Percentiles rank a stretch among this genome's conserved stretches.
These are phyloP conservation scores for Leptographium flavum DNA, from an alignment of 2,329 filamentous ascomycete genomes.

Conservation along the genomic window DNA sequence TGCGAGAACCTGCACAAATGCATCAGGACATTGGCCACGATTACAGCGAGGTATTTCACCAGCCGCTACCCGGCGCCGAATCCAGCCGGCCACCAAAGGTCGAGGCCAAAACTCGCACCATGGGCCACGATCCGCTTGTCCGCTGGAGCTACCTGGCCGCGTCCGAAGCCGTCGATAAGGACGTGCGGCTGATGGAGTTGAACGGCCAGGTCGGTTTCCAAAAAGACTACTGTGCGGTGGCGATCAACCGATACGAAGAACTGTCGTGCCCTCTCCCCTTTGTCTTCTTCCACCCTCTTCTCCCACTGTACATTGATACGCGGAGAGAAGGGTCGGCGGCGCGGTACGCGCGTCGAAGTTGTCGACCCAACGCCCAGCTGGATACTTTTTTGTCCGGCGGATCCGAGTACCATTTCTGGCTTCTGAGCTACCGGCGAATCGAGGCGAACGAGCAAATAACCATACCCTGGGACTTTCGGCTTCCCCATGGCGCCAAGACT, in stretches of 20 bases:
- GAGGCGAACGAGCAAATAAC: conserved; percentile 48
- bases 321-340: conserved; percentile 72
- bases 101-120: conserved; percentile 34
- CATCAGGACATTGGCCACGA: conserved; percentile 52
- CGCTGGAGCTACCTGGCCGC: conserved; percentile 55
- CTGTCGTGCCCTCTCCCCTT: conserved; percentile 54
- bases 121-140: conserved; percentile 38
- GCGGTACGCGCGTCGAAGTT: conserved; percentile 85
- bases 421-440: conserved; percentile 70
- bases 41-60: conserved; percentile 53
- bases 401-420: conserved; percentile 82
- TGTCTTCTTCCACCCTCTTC: conserved; percentile 73
- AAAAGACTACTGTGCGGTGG: conserved; percentile 54
- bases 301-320: conserved; percentile 89
- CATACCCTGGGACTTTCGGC: conserved; percentile 53
- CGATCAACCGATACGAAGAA: conserved; percentile 54
- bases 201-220: conserved; percentile 65
- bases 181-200: conserved; percentile 51
- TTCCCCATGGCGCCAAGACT: conserved; percentile 36
- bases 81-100: conserved; percentile 29
- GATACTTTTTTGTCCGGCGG: conserved; percentile 71
- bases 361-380: conserved; percentile 74
- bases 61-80: conserved; percentile 28
- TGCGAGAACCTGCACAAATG: conserved; percentile 58
- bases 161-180: conserved; percentile 36